A percentile compares a stretch with the other conserved stretches of the same genome.
phyloP scores from a whole-genome alignment of 2,329 filamentous ascomycete species.

The Colletotrichum aenigma region DNA sequence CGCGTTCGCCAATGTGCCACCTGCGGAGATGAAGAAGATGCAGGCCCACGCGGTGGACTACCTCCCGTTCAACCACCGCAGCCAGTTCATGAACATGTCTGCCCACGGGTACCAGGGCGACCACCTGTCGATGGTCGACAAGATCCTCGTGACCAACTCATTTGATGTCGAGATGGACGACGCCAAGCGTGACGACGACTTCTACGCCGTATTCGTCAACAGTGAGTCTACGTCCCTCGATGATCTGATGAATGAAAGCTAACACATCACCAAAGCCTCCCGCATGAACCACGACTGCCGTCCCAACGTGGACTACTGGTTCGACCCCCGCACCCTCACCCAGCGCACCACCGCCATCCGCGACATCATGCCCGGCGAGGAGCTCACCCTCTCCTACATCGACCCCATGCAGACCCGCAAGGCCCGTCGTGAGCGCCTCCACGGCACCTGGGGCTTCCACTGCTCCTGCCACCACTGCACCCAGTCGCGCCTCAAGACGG shows the following conservation, averaged over 20 bases:
- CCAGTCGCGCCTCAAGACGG: constrained; percentile 25
- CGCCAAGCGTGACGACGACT: constrained; percentile 31
- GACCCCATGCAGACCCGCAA: constrained; percentile 35
- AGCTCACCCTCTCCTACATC: constrained; percentile 48
- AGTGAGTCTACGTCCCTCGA: constrained; percentile 25
- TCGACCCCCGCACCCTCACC: constrained; percentile 39
- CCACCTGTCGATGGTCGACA: constrained; percentile 33
- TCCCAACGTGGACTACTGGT: constrained; percentile 48
- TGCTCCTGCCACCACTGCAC: constrained; percentile 44
- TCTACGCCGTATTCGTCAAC: constrained; percentile 43
- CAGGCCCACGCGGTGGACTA: constrained; percentile 33
- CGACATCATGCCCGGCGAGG: constrained; percentile 44
- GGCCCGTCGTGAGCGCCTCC: constrained; percentile 33
- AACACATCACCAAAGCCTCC: constrained; percentile 29
- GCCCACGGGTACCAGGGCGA: constrained; percentile 31
- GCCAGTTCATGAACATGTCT: constrained; percentile 39
- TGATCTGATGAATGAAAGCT: background rate
- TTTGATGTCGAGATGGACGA: constrained; percentile 40
- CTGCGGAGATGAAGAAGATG: constrained; percentile 29
- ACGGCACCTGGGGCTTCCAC: constrained; percentile 41
- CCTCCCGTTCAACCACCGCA: constrained; percentile 33
- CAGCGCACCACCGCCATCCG: constrained; percentile 43
- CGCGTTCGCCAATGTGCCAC: constrained; percentile 33
- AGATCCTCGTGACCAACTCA: constrained; percentile 40
- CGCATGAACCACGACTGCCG: constrained; percentile 51